A percentile compares a stretch with the other conserved stretches of the same genome.
Evolutionary conservation across 2,329 filamentous ascomycete species (phyloP).

Genomic region (Aspergillus phoenicis): DNA sequence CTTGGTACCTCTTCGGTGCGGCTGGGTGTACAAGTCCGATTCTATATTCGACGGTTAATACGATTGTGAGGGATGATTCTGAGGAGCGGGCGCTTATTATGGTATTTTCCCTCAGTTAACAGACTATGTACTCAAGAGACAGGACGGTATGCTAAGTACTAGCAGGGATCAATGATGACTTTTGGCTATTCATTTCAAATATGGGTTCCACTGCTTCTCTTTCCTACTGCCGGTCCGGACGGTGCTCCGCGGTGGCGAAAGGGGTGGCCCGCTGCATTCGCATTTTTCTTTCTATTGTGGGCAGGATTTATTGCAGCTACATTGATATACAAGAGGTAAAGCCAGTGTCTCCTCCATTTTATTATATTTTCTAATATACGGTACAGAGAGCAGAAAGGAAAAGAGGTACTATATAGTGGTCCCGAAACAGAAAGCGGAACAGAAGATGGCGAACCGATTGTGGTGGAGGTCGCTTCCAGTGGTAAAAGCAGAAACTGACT

Average conservation of each 20-base stretch:
- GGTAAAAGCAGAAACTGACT: no score
- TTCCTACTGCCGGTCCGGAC: slow-evolving; percentile 45
- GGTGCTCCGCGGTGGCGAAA: slow-evolving; percentile 53
- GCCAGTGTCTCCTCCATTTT: neutral
- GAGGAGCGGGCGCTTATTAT: slow-evolving; percentile 45
- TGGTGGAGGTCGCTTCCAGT: neutral
- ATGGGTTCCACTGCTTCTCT: slow-evolving; percentile 49
- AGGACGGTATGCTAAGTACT: neutral
- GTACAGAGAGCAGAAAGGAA: neutral
- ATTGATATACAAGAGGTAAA: slow-evolving; percentile 25
- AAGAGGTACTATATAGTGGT: neutral
- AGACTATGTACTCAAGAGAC: neutral
- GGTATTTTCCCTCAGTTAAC: slow-evolving; percentile 14
- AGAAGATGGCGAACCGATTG: neutral
- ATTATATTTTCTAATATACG: neutral
- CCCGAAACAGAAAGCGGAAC: neutral
- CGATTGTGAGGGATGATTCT: slow-evolving; percentile 42
- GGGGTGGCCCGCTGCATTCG: slow-evolving; percentile 53
- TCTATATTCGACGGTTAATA: slow-evolving; percentile 49
- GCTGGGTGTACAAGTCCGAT: slow-evolving; percentile 46
- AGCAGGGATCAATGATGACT: slow-evolving; percentile 50
- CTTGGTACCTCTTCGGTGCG: slow-evolving; percentile 48
- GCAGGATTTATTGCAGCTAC: slow-evolving; percentile 27
- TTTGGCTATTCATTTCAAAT: slow-evolving; percentile 52
- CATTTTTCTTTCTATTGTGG: slow-evolving; percentile 52